Evolutionary conservation across 2,329 filamentous ascomycete species (phyloP).

Genomic region (Scytalidium lignicola): DNA sequence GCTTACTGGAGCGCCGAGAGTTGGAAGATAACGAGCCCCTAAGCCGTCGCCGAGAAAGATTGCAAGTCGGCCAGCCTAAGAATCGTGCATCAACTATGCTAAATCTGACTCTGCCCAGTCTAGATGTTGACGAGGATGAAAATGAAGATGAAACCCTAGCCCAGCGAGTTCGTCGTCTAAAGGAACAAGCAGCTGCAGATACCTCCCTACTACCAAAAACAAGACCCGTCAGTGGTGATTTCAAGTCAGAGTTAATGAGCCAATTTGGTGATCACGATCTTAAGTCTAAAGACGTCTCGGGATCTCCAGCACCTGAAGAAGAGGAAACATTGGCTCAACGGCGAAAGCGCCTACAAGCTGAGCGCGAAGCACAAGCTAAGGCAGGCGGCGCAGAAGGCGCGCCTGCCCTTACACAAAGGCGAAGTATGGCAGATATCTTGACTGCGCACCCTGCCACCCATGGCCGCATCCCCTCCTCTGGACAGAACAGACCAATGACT

Average conservation of each 20-base stretch:
- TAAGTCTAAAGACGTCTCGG: constrained; percentile 29
- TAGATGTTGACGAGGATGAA: constrained; percentile 25
- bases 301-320: constrained; percentile 38
- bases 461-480: constrained; percentile 7
- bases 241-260: constrained; percentile 63
- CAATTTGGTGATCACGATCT: constrained; percentile 45
- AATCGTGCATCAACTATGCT: constrained; percentile 24
- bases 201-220: constrained; percentile 18
- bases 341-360: constrained; percentile 66
- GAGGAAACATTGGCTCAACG: constrained; percentile 79
- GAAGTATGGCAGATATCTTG: constrained; percentile 40
- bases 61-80: constrained; percentile 19
- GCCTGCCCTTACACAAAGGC: constrained; percentile 29
- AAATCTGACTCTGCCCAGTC: constrained; percentile 19
- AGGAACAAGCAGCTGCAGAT: constrained; percentile 41
- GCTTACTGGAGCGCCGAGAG: constrained; percentile 74
- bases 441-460: constrained; percentile 41
- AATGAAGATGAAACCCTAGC: constrained; percentile 61
- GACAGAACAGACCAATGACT: constrained; percentile 13
- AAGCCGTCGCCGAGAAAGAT: constrained; percentile 23
- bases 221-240: constrained; percentile 57
- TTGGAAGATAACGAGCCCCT: constrained; percentile 86
- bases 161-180: constrained; percentile 60
- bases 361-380: constrained; percentile 57
- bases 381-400: constrained; percentile 26